phyloP scores from a whole-genome alignment of 2,329 filamentous ascomycete species.

The Fusarium keratoplasticum region DNA sequence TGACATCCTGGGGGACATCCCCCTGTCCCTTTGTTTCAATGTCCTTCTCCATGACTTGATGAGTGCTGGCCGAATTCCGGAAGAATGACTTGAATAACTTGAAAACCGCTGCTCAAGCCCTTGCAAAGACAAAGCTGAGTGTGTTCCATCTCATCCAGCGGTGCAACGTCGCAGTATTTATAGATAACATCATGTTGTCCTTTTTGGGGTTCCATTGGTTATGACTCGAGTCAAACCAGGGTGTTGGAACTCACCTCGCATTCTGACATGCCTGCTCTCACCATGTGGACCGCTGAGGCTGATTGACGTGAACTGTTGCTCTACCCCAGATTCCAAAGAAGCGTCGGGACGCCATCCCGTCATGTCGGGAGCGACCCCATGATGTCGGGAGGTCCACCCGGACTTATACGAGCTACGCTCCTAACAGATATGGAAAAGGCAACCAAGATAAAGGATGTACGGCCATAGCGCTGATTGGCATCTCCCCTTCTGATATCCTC shows the following conservation, averaged over 20 bases:
- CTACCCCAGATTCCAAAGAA: not conserved
- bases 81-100: not conserved
- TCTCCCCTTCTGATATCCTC: not conserved
- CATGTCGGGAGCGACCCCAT: not conserved
- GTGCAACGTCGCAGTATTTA: not conserved
- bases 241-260: not conserved
- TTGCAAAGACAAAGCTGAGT: not conserved
- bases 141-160: not conserved
- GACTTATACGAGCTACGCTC: not conserved
- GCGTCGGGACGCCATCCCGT: not conserved
- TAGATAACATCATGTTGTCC: not conserved
- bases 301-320: not conserved
- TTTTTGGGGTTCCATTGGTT: not conserved
- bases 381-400: not conserved
- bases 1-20: not conserved
- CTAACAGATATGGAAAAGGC: not conserved
- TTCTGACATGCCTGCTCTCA: not conserved
- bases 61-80: not conserved
- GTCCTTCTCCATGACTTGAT: not conserved
- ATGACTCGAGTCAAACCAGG: not conserved
- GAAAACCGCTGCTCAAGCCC: not conserved
- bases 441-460: conserved; percentile 1
- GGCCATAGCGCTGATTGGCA: not conserved
- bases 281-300: not conserved
- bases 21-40: not conserved